phyloP scores from a whole-genome alignment of 352 stramenopile species.

The Globisporangium acanthophoron region DNA sequence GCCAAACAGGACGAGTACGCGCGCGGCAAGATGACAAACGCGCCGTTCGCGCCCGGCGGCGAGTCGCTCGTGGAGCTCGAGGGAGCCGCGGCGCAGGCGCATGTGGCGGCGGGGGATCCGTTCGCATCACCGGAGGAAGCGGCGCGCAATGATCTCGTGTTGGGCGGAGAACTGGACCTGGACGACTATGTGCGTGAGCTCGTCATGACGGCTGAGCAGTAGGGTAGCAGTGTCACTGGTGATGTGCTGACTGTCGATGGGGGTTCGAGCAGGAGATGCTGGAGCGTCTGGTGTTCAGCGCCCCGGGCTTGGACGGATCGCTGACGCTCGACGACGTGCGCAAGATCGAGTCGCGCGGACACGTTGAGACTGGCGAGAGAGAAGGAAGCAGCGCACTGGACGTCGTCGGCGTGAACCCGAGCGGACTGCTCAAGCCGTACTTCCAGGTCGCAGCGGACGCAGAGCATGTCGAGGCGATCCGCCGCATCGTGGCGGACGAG shows the following conservation, averaged over 20 bases:
- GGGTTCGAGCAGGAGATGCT: constrained; percentile 17
- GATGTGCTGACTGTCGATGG: neutral
- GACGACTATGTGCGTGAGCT: constrained; percentile 19
- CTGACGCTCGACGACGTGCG: constrained; percentile 45
- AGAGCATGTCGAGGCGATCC: constrained; percentile 44
- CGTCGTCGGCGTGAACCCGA: constrained; percentile 50
- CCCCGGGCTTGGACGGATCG: constrained; percentile 47
- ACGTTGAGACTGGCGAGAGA: neutral
- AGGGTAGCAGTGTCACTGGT: too few species aligned
- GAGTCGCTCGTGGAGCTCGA: constrained; percentile 42
- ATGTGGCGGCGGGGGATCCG: constrained; percentile 2
- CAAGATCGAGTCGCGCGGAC: neutral
- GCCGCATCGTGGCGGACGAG: constrained; percentile 53
- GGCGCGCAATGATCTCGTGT: constrained; percentile 31
- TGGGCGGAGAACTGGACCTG: constrained; percentile 14
- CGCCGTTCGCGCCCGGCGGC: constrained; percentile 60
- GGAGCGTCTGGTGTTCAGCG: constrained; percentile 37
- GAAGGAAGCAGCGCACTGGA: constrained; percentile 13
- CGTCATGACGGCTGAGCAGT: neutral
- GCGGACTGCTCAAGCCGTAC: constrained; percentile 55
- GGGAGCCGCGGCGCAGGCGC: neutral
- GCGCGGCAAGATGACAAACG: constrained; percentile 74
- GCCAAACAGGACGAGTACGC: constrained; percentile 80
- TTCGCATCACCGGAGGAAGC: constrained; percentile 26
- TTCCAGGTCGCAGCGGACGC: constrained; percentile 53